Base-by-base conservation (phyloP, 2,329 filamentous ascomycete species). In the Nemania sp. region DNA sequence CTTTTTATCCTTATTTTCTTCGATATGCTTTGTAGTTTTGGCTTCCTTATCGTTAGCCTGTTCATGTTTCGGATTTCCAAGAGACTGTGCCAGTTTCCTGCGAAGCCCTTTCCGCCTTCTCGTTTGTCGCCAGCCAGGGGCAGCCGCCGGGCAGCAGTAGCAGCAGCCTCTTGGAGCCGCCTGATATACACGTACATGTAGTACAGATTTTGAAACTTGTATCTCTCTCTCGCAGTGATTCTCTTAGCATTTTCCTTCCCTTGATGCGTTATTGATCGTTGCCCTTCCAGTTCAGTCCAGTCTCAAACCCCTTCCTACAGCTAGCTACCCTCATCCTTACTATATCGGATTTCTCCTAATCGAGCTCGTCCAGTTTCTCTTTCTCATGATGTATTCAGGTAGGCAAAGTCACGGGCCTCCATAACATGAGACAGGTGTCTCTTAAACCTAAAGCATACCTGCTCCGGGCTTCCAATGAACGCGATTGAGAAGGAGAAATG, bases 181-280 rank as follows among this genome's bases (percentile, higher is more conserved):
- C 29, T 20, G 17, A 5, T 40, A 2, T 6, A 39, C 25, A 29
- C 4, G n/a, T n/a, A n/a, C n/a, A n/a, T 46, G n/a, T 32, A 9
- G 20, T 59, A 53, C 34, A n/a, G 45, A 12, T 47, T 25, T 25
- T 25, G 34, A 35, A 59, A 46, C 5, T 46, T 34, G 7, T 56
- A n/a, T n/a, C 25, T n/a, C 34, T 56, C 12, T 40, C 21, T 34
- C 37, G 46, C 3, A 21, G 21, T 12, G 18, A 7, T 5, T 55
- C 39, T 4, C 12, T 40, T 42, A 56, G 46, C 34, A 13, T 56
- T 42, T 11, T 18, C 13, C 9, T 47, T n/a, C 5, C 51, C 3
- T 47, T 34, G 1, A 35, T 29, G 4, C 40, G 12, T 35, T 60
- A 46, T 21, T 29, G 20, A n/a, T 47, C 13, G 0, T 11, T 52